Base-by-base conservation (phyloP, 495 filamentous ascomycete genomes). In the Hypoxylon perforatum region DNA sequence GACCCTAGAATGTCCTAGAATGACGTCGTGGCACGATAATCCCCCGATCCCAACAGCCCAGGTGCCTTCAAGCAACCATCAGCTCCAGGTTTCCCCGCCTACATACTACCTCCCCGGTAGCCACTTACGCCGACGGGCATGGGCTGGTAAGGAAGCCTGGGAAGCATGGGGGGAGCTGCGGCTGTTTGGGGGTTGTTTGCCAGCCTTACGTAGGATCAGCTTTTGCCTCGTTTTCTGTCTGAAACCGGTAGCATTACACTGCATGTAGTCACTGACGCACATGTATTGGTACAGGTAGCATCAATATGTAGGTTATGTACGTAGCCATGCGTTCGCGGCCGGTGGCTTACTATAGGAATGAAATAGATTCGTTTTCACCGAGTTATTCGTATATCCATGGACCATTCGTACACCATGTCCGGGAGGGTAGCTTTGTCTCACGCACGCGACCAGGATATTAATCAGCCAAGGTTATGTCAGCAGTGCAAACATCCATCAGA, bases 131-230 rank as follows among this genome's bases (percentile, higher is more conserved):
- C 18, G 8, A 28, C 19, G 25, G 1, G 41, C 41, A 41, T 44
- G 41, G 17, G 6, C 1, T 7, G 38, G 30, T 4, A 35, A 11
- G 30, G 30, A 11, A 35, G 30, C n/a, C n/a, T 33, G 38, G 38
- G 38, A 41, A 3, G 9, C 8, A 14, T 1, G 9, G 2, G 38
- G 12, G 17, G 8, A 36, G 50, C 38, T 57, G 48, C 33, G 47
- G 39, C 53, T 46, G 38, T 51, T 63, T 28, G 59, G 53, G 44
- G n/a, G 17, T 9, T 18, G 22, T 21, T 15, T 12, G 22, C 65
- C 65, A 69, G 66, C 66, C 66, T 38, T 69, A 69, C 47, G 41
- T 65, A 17, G 45, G 51, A 64, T 64, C 61, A 57, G 60, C 66
- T 36, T 56, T 59, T 59, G 59, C 59, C 59, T 69, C 41, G 45